These are phyloP conservation scores for Aspergillus fischeri DNA, from an alignment of 2,329 filamentous ascomycete species.

Conservation along the genomic window DNA sequence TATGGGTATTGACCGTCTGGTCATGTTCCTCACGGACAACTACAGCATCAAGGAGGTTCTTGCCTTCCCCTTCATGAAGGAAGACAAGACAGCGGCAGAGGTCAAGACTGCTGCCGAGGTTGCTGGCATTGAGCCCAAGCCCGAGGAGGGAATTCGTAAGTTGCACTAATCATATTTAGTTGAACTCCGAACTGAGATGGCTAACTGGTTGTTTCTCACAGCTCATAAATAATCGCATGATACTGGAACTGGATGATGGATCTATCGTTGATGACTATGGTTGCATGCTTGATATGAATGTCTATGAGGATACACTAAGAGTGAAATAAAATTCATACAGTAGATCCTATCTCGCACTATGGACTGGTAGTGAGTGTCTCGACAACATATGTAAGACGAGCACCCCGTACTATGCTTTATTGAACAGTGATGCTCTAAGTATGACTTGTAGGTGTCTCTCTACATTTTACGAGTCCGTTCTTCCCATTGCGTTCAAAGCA, in stretches of 20 bases:
- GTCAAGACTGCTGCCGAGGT: conserved; percentile 58
- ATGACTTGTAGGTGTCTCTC: not conserved
- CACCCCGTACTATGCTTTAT: no score
- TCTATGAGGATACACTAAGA: conserved; percentile 23
- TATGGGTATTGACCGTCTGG: conserved; percentile 89
- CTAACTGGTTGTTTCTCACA: conserved; percentile 20
- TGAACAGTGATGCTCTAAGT: not conserved
- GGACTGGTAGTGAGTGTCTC: not conserved
- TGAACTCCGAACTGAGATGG: conserved; percentile 3
- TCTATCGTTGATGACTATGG: conserved; percentile 13
- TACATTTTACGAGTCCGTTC: no score
- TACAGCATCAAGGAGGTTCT: conserved; percentile 95
- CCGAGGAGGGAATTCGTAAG: conserved; percentile 58
- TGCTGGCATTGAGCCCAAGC: conserved; percentile 54
- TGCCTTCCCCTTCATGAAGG: conserved; percentile 98
- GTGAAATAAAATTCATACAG: conserved; percentile 12
- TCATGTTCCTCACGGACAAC: conserved; percentile 95
- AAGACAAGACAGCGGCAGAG: conserved; percentile 56
- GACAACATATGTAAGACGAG: no score
- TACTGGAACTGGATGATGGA: conserved; percentile 4
- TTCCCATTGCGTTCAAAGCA: no score
- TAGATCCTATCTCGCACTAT: not conserved
- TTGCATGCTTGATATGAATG: conserved; percentile 17
- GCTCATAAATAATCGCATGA: conserved; percentile 31
- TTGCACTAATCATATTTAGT: conserved; percentile 9